Base-by-base conservation (phyloP, 352 stramenopile genomes). In the Globisporangium okanoganense region DNA sequence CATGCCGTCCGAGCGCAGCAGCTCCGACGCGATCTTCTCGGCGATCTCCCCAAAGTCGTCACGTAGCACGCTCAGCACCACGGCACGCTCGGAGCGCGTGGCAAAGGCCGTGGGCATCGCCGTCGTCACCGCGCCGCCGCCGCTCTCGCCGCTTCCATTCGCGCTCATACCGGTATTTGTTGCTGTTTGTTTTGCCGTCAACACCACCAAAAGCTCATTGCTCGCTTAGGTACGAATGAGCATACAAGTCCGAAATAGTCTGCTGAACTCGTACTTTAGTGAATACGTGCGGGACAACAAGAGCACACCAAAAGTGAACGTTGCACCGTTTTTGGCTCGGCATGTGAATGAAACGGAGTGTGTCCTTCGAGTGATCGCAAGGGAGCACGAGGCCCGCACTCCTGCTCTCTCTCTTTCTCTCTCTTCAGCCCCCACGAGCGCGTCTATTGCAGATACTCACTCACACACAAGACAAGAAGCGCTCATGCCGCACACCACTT, bases 31-130 rank as follows among this genome's bases (percentile, higher is more conserved):
- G 53, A 93, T 76, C n/a, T 69, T 68, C 56, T 85, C 82, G 0
- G 86, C 78, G 55, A 78, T 78, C 36, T 88, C 73, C 18, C 86
- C 86, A 56, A 95, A 91, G 65, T 95, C 85, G 58, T 93, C 85
- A 36, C 79, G 82, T 58, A 95, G 65, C 49, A 95, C 61, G 58
- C 82, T 92, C 2, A 83, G 65, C 61, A 88, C 80, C 45, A 93
- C 71, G 45, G 74, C 73, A 55, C 83, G 85, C 78, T 94, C 80
- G 16, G 86, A 90, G 27, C 75, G 80, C 65, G 79, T 78, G 25
- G 85, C 73, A 51, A 94, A 90, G 61, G 65, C 59, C 43, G 47
- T 24, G 5, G 51, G 41, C 41, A 12, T 25, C 57, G 51, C 61
- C 33, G 20, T 20, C n/a, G 18, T 16, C 57, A 54, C 9, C 35